Base-by-base conservation (phyloP, 2,329 filamentous ascomycete species). In the Xylariales sp. region DNA sequence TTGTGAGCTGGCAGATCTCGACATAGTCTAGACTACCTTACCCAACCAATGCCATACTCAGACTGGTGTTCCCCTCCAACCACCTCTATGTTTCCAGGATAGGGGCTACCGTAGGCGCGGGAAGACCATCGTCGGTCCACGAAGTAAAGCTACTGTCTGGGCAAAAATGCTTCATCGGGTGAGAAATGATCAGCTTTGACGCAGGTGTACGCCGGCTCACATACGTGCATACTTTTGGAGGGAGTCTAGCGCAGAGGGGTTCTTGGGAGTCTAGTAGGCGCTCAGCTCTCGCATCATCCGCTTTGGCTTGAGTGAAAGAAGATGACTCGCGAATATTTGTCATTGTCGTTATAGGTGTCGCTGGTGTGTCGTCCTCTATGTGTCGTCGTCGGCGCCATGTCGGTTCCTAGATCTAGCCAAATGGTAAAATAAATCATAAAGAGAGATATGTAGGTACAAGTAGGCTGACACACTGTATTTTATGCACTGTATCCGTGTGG, bases 81-180 rank as follows among this genome's bases (percentile, higher is more conserved):
- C n/a, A 39, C n/a, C 23, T 23, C 23, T 2, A n/a, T 54, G 52
- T 39, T 23, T 39, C 12, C 3, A 57, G 14, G 12, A 46, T n/a
- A 18, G 7, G 32, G 14, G 39, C 10, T 12, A 14, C 9, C 39
- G 14, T 41, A 41, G 39, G 36, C 43, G 10, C 45, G 23, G 6
- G 32, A 54, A 32, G 23, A 9, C 32, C 18, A 34, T n/a, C 9
- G 23, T 55, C 28, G 43, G 60, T 36, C 52, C 18, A 39, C 34
- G 52, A 56, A 63, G 43, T 12, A 23, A 28, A 48, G 32, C 45
- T 57, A 18, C 28, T 46, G 49, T 45, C 50, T 34, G 41, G 50
- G 50, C 58, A 45, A 43, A 50, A 32, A 34, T 6, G n/a, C 10
- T 23, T 45, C 9, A 28, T 30, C 16, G 32, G 45, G n/a, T 23